phyloP scores from a whole-genome alignment of 495 filamentous ascomycete species.

The Viridothelium virens region DNA sequence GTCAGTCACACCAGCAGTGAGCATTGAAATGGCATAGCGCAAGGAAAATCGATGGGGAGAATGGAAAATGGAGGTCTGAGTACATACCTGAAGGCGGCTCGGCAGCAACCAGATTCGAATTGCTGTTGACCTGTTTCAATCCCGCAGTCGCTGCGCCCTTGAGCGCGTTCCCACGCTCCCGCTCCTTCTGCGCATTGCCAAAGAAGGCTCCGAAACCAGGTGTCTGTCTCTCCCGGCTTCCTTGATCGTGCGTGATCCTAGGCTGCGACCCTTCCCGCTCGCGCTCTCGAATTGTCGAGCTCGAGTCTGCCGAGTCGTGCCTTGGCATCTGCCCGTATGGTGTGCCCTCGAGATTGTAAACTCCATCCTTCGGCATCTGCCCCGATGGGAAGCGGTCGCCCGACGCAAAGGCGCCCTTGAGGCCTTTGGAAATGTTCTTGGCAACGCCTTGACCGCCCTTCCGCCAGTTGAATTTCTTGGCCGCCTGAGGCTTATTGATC shows the following conservation, averaged over 20 bases:
- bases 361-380: constrained; percentile 47
- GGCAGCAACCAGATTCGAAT: constrained; percentile 19
- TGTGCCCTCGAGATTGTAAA: constrained; percentile 46
- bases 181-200: constrained; percentile 27
- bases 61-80: too few species aligned
- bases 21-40: constrained; percentile 20
- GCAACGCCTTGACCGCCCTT: constrained; percentile 87
- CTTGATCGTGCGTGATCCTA: constrained; percentile 1
- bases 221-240: background rate
- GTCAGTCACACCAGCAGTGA: background rate
- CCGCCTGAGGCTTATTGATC: constrained; percentile 73
- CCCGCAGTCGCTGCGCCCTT: constrained; percentile 31
- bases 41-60: too few species aligned
- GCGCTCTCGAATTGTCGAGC: constrained; percentile 40
- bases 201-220: constrained; percentile 61
- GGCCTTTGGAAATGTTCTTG: constrained; percentile 86
- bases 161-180: constrained; percentile 37
- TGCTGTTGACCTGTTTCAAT: constrained; percentile 44
- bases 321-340: constrained; percentile 38
- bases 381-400: constrained; percentile 33
- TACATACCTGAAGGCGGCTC: constrained; percentile 24
- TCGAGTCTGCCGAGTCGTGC: background rate
- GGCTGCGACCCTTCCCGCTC: constrained; percentile 46
- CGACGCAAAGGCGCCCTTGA: constrained; percentile 70
- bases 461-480: constrained; percentile 98